A percentile compares a stretch with the other conserved stretches of the same genome.
phyloP scores from a whole-genome alignment of 2,329 filamentous ascomycete species.

The Magnaporthiopsis incrustans region DNA sequence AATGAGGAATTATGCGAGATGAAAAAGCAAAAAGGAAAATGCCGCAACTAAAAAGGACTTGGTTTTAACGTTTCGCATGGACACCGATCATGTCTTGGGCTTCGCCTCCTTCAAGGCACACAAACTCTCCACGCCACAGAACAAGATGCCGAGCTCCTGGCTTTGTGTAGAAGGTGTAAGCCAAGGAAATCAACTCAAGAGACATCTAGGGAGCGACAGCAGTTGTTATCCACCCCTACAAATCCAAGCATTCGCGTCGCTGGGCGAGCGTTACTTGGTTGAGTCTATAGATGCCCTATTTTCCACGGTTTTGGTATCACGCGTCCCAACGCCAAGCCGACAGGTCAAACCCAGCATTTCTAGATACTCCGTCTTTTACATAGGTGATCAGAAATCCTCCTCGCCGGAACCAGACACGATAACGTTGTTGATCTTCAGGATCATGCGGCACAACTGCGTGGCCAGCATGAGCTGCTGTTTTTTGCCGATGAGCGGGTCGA shows the following conservation, averaged over 20 bases:
- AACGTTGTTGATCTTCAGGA: conserved; percentile 94
- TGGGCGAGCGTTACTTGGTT: background rate
- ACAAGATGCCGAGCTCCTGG: no score
- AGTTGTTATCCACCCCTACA: background rate
- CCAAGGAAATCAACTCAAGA: background rate
- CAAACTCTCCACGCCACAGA: no score
- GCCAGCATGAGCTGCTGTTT: conserved; percentile 93
- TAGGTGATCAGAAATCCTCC: conserved; percentile 62
- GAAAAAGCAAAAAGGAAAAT: background rate
- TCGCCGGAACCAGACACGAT: conserved; percentile 85
- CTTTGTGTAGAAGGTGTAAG: no score
- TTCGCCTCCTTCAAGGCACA: no score
- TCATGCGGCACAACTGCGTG: conserved; percentile 96
- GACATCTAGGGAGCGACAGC: background rate
- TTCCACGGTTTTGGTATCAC: conserved; percentile 4
- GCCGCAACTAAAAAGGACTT: background rate
- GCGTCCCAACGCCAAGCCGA: conserved; percentile 1
- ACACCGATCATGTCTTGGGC: background rate
- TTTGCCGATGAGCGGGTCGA: conserved; percentile 97
- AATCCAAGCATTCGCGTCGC: background rate
- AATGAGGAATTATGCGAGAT: background rate
- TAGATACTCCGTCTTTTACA: background rate
- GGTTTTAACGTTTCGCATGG: background rate
- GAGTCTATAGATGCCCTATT: conserved; percentile 1
- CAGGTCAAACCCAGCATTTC: conserved; percentile 1